phyloP scores from a whole-genome alignment of 2,329 filamentous ascomycete genomes.

The Cordyceps pruinosa region DNA sequence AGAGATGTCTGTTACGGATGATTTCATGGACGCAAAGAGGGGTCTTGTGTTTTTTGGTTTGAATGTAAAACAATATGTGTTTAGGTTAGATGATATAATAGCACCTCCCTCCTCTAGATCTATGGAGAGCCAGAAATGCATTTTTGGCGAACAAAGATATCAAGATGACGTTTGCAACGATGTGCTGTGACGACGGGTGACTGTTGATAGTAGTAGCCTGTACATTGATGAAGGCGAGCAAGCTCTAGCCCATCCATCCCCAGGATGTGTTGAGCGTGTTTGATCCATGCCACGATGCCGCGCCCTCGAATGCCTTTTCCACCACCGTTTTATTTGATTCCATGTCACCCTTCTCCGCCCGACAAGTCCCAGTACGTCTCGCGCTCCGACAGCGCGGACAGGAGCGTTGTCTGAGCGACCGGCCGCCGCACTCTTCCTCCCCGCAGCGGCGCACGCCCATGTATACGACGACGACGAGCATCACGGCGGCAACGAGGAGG shows the following conservation, averaged over 20 bases:
- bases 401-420: not conserved
- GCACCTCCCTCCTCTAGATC: slow-evolving; percentile 49
- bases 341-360: not conserved
- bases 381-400: slow-evolving; percentile 1
- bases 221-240: too few relatives aligned
- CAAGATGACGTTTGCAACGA: not conserved
- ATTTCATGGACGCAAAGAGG: slow-evolving; percentile 39
- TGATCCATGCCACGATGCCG: slow-evolving; percentile 6
- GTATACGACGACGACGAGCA: not conserved
- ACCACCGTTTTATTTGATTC: not conserved
- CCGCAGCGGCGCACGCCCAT: not conserved
- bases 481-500: not conserved
- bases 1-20: slow-evolving; percentile 31
- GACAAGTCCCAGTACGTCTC: not conserved
- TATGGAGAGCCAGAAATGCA: slow-evolving; percentile 11
- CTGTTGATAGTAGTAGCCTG: not conserved
- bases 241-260: slow-evolving; percentile 4
- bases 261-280: slow-evolving; percentile 13
- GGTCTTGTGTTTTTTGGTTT: slow-evolving; percentile 27
- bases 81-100: slow-evolving; percentile 42
- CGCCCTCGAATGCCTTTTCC: not conserved
- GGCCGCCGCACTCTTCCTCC: not conserved
- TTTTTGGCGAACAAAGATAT: slow-evolving; percentile 3
- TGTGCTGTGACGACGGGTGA: not conserved
- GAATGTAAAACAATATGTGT: slow-evolving; percentile 32